phyloP scores from a whole-genome alignment of 441 rosid genomes.

The Bruguiera hainesii region DNA sequence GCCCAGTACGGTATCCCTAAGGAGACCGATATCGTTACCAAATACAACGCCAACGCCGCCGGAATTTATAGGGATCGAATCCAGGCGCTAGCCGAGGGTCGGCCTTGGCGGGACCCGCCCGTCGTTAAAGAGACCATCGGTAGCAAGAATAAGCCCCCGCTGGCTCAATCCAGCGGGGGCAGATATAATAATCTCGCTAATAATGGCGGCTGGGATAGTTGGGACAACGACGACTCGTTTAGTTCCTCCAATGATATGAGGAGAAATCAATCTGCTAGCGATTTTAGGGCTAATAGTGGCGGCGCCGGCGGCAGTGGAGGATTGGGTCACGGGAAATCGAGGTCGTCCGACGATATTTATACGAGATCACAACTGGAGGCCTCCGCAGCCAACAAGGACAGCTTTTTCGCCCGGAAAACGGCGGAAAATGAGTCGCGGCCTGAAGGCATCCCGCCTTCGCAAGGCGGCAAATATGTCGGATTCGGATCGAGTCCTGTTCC shows the following conservation, averaged over 20 bases:
- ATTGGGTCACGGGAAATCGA: conserved; percentile 57
- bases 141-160: conserved; percentile 63
- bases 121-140: conserved; percentile 59
- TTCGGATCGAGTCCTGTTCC: conserved; percentile 83
- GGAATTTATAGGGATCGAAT: conserved; percentile 74
- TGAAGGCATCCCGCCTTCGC: conserved; percentile 86
- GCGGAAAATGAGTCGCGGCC: conserved; percentile 81
- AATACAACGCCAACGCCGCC: conserved; percentile 87
- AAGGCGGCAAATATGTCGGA: conserved; percentile 93
- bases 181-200: conserved; percentile 25
- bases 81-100: conserved; percentile 81
- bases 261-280: conserved; percentile 72
- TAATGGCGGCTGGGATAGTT: conserved; percentile 79
- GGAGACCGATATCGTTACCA: conserved; percentile 70
- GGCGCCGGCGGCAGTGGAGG: conserved; percentile 27
- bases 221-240: conserved; percentile 74
- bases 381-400: conserved; percentile 78
- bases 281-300: conserved; percentile 44
- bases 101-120: conserved; percentile 81
- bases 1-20: conserved; percentile 70
- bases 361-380: conserved; percentile 72
- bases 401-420: conserved; percentile 65
- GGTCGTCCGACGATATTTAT: conserved; percentile 75
- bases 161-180: conserved; percentile 34
- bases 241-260: conserved; percentile 63